phyloP scores from a whole-genome alignment of 257 asterid genomes.

The Nicotiana knightiana region DNA sequence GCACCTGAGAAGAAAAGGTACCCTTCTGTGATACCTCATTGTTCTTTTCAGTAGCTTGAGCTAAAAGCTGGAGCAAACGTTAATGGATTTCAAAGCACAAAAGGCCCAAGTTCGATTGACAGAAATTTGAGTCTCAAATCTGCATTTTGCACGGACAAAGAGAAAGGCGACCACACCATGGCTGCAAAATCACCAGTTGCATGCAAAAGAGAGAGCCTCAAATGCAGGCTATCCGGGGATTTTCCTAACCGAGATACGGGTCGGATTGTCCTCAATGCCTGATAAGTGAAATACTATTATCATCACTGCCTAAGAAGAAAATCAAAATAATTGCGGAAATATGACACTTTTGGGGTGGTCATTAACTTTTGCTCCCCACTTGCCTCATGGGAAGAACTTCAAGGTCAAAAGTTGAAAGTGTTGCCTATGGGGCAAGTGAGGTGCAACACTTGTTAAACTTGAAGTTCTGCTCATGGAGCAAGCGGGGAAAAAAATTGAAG shows the following conservation, averaged over 20 bases:
- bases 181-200: conserved; percentile 21
- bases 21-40: not conserved
- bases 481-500: no score
- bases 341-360: no score
- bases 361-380: no score
- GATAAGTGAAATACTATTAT: not conserved
- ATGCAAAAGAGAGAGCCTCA: not conserved
- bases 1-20: not conserved
- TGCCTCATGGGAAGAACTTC: no score
- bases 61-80: not conserved
- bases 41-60: not conserved
- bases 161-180: conserved; percentile 9
- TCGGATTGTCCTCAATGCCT: not conserved
- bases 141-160: not conserved
- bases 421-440: no score
- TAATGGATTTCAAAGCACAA: not conserved
- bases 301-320: not conserved
- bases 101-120: not conserved
- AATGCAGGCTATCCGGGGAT: not conserved
- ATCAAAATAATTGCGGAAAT: no score
- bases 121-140: not conserved
- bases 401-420: no score
- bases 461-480: no score
- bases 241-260: not conserved
- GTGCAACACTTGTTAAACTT: no score